Conservation (phyloP, 805 yeast genomes). For the Candida parachauliodes region DNA sequence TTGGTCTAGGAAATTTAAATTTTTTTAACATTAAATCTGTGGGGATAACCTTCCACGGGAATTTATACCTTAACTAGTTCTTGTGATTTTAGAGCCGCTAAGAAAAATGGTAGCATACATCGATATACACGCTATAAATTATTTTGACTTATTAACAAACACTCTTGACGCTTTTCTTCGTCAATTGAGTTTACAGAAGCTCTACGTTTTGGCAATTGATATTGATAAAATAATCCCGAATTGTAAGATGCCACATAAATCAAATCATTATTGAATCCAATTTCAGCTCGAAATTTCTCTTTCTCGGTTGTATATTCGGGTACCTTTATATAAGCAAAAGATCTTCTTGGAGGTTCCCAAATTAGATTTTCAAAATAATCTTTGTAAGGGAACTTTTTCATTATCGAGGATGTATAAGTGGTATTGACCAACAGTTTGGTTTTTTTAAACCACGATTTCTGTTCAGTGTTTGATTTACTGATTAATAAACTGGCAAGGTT, state of each 20-base stretch:
- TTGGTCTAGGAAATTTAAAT: slow-evolving; percentile 1
- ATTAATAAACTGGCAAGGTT: slow-evolving; percentile 37
- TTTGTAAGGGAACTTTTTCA: slow-evolving; percentile 38
- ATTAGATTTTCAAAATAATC: slow-evolving; percentile 38
- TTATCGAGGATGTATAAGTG: slow-evolving; percentile 33
- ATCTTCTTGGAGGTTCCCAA: slow-evolving; percentile 41
- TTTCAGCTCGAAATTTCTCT: slow-evolving; percentile 22
- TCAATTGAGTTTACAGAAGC: slow-evolving; percentile 5
- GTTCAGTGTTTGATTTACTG: slow-evolving; percentile 6
- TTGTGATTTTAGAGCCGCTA: neutral
- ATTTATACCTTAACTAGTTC: neutral
- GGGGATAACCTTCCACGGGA: slow-evolving; percentile 4
- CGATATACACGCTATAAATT: slow-evolving; percentile 8
- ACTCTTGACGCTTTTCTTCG: slow-evolving; percentile 26
- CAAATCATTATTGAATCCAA: slow-evolving; percentile 34
- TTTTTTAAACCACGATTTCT: slow-evolving; percentile 17
- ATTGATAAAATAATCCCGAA: slow-evolving; percentile 37
- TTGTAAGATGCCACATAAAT: slow-evolving; percentile 36
- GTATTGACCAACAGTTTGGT: slow-evolving; percentile 30
- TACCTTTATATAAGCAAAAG: slow-evolving; percentile 39
- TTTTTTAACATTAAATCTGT: neutral
- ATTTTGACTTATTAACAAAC: slow-evolving; percentile 27
- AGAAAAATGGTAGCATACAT: neutral
- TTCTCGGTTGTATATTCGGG: slow-evolving; percentile 21
- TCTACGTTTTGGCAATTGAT: slow-evolving; percentile 24